Evolutionary conservation across 2,329 filamentous ascomycete species (phyloP).

Genomic region (Aspergillus sp.): DNA sequence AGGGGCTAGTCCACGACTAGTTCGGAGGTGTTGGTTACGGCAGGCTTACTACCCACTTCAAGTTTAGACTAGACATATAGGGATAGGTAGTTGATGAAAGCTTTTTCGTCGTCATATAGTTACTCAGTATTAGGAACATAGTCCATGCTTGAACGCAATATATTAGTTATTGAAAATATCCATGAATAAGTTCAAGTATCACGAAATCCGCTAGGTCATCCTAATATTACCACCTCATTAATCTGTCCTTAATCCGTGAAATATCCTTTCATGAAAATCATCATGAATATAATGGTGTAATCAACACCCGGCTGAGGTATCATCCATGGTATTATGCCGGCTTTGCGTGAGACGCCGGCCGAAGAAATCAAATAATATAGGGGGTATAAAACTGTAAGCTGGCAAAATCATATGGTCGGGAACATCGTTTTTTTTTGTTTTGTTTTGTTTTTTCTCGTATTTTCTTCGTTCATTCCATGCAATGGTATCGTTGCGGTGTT

Average conservation of each 20-base stretch:
- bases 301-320: not conserved
- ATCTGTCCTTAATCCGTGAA: slow-evolving; percentile 3
- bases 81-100: too few species aligned
- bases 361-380: slow-evolving; percentile 13
- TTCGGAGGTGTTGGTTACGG: too few species aligned
- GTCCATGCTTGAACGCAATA: too few species aligned
- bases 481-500: not conserved
- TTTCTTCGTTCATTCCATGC: not conserved
- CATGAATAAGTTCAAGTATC: not conserved
- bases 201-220: not conserved
- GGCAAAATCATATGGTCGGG: slow-evolving; percentile 1
- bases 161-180: not conserved
- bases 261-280: slow-evolving; percentile 13
- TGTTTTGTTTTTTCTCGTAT: slow-evolving; percentile 1
- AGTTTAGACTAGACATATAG: too few species aligned
- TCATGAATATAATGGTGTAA: too few species aligned
- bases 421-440: slow-evolving; percentile 1
- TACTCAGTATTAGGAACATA: too few species aligned
- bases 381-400: slow-evolving; percentile 20
- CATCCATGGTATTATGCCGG: slow-evolving; percentile 9
- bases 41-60: too few species aligned
- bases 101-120: too few species aligned
- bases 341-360: slow-evolving; percentile 4
- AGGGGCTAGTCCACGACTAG: too few species aligned
- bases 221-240: slow-evolving; percentile 12